Evolutionary conservation across 148 eudicot genomes (phyloP).

Genomic region (Cornus suecica): DNA sequence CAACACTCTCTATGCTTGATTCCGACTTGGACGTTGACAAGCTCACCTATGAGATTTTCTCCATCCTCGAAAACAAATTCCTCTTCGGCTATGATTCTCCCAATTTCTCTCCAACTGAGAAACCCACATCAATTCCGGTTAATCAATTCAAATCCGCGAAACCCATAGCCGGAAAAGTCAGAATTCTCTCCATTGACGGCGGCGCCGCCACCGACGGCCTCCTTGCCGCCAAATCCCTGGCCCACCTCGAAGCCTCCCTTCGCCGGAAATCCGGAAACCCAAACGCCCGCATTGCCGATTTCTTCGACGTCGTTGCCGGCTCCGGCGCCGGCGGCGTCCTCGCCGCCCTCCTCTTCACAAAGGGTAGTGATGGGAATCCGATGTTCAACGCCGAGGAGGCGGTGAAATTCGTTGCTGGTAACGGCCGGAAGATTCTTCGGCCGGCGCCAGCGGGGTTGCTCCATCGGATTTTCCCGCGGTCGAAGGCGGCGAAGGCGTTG

Average conservation of each 20-base stretch:
- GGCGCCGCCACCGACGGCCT: conserved; percentile 29
- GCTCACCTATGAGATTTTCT: conserved; percentile 22
- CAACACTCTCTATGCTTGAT: conserved; percentile 13
- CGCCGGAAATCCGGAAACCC: conserved; percentile 23
- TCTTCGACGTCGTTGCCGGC: conserved; percentile 37
- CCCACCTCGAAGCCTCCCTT: conserved; percentile 27
- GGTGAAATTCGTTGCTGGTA: conserved; percentile 15
- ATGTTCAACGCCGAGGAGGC: conserved; percentile 30
- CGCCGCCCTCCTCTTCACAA: conserved; percentile 30
- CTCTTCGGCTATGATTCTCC: conserved; percentile 10
- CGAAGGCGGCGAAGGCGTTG: conserved; percentile 15
- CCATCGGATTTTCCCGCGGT: background rate
- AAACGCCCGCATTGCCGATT: conserved; percentile 29
- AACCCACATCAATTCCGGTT: background rate
- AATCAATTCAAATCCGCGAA: background rate
- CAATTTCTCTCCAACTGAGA: background rate
- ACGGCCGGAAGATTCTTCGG: conserved; percentile 1
- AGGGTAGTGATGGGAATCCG: conserved; percentile 17
- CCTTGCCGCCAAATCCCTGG: conserved; percentile 31
- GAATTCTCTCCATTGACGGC: conserved; percentile 35
- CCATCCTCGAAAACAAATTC: conserved; percentile 23
- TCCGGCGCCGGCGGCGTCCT: conserved; percentile 37
- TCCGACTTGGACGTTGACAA: conserved; percentile 4
- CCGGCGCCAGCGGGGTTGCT: conserved; percentile 11
- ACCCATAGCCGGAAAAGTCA: conserved; percentile 22